These are phyloP conservation scores for Dioszegia crocea DNA, from an alignment of 768 basidiomycete genomes.

Conservation along the genomic window DNA sequence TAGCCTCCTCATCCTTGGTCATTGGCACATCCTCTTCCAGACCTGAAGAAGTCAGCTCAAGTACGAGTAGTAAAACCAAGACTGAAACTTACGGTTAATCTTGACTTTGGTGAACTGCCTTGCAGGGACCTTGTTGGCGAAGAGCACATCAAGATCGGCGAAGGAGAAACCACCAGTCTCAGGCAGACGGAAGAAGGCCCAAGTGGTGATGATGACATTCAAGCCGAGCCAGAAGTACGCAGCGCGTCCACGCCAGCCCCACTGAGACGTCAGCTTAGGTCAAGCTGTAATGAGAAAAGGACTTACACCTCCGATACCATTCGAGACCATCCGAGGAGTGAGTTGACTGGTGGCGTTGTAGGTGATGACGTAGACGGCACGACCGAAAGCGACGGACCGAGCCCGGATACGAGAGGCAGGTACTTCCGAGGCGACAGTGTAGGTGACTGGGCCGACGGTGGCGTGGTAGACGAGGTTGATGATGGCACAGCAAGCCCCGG, in stretches of 20 bases:
- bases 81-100: neutral
- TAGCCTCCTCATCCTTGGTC: neutral
- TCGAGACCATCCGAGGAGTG: conserved; percentile 19
- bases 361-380: conserved; percentile 3
- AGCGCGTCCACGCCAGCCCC: conserved; percentile 15
- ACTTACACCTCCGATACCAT: neutral
- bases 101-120: conserved; percentile 26
- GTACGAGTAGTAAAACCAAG: neutral
- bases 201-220: conserved; percentile 6
- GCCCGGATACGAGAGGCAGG: conserved; percentile 10
- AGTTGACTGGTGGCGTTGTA: conserved; percentile 17
- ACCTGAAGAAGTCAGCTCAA: neutral
- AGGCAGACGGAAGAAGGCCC: conserved; percentile 18
- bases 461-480: conserved; percentile 33
- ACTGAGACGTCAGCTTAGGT: neutral
- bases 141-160: conserved; percentile 37
- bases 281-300: neutral
- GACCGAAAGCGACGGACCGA: conserved; percentile 7
- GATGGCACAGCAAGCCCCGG: conserved; percentile 12
- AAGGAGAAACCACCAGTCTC: conserved; percentile 23
- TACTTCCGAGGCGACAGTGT: conserved; percentile 16
- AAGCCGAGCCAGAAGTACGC: conserved; percentile 18
- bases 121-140: conserved; percentile 35
- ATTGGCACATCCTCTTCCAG: neutral
- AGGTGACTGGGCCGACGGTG: conserved; percentile 22